Conservation (phyloP, 805 yeast genomes). For the Soucietia sequanensis region DNA sequence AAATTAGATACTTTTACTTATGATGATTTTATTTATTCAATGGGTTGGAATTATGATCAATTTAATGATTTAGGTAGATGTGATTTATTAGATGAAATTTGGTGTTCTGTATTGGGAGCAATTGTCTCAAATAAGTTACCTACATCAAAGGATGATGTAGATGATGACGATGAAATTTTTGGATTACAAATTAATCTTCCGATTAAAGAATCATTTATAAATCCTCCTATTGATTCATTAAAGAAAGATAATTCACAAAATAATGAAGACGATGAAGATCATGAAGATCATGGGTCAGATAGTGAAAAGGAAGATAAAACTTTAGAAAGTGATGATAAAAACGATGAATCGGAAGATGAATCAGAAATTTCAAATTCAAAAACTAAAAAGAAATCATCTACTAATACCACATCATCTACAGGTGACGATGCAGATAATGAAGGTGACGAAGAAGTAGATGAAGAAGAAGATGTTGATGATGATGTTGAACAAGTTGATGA, state of each 20-base stretch:
- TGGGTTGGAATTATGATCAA: conserved; percentile 45
- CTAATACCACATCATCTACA: conserved; percentile 5
- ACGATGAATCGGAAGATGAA: conserved; percentile 16
- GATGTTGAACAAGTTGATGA: conserved; percentile 13
- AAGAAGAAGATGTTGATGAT: conserved; percentile 19
- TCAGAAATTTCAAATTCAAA: conserved; percentile 12
- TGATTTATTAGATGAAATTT: conserved; percentile 60
- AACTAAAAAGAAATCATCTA: conserved; percentile 1
- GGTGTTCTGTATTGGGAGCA: conserved; percentile 61
- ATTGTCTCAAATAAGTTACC: conserved; percentile 44
- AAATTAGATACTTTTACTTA: conserved; percentile 72
- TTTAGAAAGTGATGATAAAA: conserved; percentile 21
- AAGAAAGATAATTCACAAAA: conserved; percentile 16
- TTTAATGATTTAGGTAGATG: conserved; percentile 45
- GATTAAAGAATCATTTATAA: conserved; percentile 17
- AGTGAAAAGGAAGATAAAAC: conserved; percentile 21
- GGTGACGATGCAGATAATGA: conserved; percentile 15
- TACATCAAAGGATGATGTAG: conserved; percentile 22
- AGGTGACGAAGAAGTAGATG: conserved; percentile 22
- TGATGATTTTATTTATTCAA: conserved; percentile 68
- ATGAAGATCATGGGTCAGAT: conserved; percentile 22
- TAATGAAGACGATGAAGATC: conserved; percentile 19
- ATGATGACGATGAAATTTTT: conserved; percentile 27
- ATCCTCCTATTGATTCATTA: conserved; percentile 10
- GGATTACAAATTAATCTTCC: conserved; percentile 37